Percentiles rank a stretch among this genome's conserved stretches.
Conservation (phyloP, 2,329 filamentous ascomycete species). For the Fusarium coffeatum region DNA sequence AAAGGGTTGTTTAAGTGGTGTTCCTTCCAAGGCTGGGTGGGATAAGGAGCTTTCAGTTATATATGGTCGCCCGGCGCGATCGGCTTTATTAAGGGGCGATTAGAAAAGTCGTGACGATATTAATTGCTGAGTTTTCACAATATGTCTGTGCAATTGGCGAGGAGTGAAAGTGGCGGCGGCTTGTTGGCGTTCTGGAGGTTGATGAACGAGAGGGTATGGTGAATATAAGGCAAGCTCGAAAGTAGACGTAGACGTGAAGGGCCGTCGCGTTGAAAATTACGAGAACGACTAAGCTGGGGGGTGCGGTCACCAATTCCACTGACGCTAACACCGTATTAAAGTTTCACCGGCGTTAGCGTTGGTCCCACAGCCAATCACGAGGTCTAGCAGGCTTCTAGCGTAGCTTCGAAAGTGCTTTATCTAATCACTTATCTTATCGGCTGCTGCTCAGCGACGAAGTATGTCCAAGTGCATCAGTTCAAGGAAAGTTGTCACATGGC, state of each 20-base stretch:
- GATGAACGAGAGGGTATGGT: constrained; percentile 3
- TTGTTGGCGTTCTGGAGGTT: background rate
- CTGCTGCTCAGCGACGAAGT: background rate
- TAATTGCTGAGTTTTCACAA: background rate
- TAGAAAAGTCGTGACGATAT: background rate
- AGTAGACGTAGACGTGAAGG: constrained; percentile 40
- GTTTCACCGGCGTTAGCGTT: constrained; percentile 49
- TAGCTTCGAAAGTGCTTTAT: background rate
- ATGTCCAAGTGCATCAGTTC: background rate
- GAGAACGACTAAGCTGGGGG: constrained; percentile 54
- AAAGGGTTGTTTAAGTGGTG: constrained; percentile 39
- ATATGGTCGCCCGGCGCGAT: constrained; percentile 41
- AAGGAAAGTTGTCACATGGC: background rate
- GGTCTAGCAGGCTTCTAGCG: background rate
- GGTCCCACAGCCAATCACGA: constrained; percentile 1
- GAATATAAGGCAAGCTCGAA: constrained; percentile 11
- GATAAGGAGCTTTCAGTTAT: constrained; percentile 33
- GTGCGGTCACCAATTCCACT: constrained; percentile 55
- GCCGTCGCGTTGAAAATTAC: constrained; percentile 56
- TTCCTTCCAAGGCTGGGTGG: constrained; percentile 27
- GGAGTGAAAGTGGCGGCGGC: background rate
- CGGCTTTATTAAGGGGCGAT: constrained; percentile 3
- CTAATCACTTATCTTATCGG: constrained; percentile 36
- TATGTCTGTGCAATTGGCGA: background rate
- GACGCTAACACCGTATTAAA: constrained; percentile 55